phyloP scores from a whole-genome alignment of 2,329 filamentous ascomycete species.

The Lizonia empirigonia region DNA sequence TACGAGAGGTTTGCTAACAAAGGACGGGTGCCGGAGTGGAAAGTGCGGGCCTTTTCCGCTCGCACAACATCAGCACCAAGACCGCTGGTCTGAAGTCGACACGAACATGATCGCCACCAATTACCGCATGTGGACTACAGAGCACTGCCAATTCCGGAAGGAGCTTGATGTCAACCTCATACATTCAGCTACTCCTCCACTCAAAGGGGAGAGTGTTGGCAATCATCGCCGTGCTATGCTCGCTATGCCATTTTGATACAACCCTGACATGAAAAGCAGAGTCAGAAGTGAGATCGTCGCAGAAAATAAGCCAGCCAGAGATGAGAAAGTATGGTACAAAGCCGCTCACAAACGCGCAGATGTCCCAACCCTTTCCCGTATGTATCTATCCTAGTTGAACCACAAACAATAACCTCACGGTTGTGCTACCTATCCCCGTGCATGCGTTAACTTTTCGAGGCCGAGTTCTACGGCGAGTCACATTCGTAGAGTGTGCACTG shows the following conservation, averaged over 20 bases:
- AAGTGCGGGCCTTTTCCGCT: slow-evolving; percentile 11
- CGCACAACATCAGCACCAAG: background rate
- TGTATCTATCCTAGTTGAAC: slow-evolving; percentile 4
- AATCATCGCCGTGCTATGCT: slow-evolving; percentile 10
- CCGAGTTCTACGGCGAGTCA: slow-evolving; percentile 7
- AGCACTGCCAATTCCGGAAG: background rate
- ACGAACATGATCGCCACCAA: background rate
- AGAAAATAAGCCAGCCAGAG: slow-evolving; percentile 5
- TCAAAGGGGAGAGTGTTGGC: slow-evolving; percentile 16
- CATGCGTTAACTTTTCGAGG: background rate
- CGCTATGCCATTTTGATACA: slow-evolving; percentile 18
- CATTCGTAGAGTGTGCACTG: slow-evolving; percentile 20
- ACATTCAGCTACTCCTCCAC: slow-evolving; percentile 5
- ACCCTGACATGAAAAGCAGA: background rate
- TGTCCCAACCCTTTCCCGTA: background rate
- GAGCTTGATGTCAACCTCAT: background rate
- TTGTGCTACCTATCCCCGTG: too few species aligned
- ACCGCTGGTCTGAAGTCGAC: background rate
- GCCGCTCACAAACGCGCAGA: slow-evolving; percentile 6
- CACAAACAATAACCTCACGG: slow-evolving; percentile 10
- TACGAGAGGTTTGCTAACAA: slow-evolving; percentile 10
- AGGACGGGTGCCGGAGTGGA: slow-evolving; percentile 10
- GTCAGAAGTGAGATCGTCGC: slow-evolving; percentile 8
- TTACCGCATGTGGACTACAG: background rate
- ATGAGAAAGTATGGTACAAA: slow-evolving; percentile 12